Evolutionary conservation across 108 stramenopile species (phyloP), one percentile per base, ranked within the genome.

Genomic region (Conticribra weissflogii): DNA sequence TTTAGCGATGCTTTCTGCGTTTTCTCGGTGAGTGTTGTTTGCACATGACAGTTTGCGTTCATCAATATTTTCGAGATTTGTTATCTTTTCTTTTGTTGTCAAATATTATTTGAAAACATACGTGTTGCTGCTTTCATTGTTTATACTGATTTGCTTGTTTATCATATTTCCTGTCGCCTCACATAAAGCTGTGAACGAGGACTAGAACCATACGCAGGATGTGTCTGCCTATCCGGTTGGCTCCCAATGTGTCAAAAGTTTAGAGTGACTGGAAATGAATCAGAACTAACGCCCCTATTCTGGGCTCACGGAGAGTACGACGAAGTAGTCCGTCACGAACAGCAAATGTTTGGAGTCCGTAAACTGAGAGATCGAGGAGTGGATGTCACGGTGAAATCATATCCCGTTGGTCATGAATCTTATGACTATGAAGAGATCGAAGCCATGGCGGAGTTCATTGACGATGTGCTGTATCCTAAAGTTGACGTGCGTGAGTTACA

Each of bases 241-340:
- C 61, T 88, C 28, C 88, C 87, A 14, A 27, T 88, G 16, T 58
- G 61, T 3, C 74, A 82, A 3, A 59, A 81, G 25, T 66, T 72
- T n/a, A 36, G 54, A 4, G 66, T 81, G 28, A 54, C 64, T 22
- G 45, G 56, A 0, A 51, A 77, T 21, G 72, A 74, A 9, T 55
- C 64, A 45, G 57, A 68, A 49, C 45, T 23, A n/a, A 86, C 84
- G 9, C 90, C 90, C 14, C 58, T 85, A 14, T 81, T 87, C 65
- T 91, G 88, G 90, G 84, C 79, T 3, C 90, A 91, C 73, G 90
- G 90, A 7, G 44, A 23, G 1, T 82, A 68, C 51, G 90, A 91
- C 59, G 87, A 87, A 63, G 88, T 86, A 54, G 86, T 84, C 8
- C 58, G 84, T 18, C 79, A 84, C 61, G 73, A 57, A n/a, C 90